Conservation (phyloP, 148 eudicot genomes). For the Rhododendron henanense region DNA sequence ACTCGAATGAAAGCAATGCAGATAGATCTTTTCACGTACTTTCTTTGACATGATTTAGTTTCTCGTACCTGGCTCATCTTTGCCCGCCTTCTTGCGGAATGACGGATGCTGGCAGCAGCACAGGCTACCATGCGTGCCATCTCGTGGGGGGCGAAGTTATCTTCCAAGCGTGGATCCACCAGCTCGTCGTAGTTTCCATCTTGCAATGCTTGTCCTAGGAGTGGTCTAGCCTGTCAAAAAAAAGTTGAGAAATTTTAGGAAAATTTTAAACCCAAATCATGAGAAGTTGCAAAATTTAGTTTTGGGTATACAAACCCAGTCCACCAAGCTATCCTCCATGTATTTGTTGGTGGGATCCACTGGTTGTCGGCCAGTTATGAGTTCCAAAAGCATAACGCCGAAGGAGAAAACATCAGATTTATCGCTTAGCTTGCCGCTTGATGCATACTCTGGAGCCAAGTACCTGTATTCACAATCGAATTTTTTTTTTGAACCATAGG, state of each 20-base stretch:
- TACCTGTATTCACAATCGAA: constrained; percentile 34
- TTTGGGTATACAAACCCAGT: constrained; percentile 45
- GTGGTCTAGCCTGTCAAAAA: constrained; percentile 32
- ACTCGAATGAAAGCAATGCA: background rate
- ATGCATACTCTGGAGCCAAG: constrained; percentile 85
- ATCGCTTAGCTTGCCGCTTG: constrained; percentile 80
- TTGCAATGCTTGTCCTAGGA: constrained; percentile 41
- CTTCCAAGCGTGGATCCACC: constrained; percentile 25
- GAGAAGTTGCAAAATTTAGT: background rate
- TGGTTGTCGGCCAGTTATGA: constrained; percentile 74
- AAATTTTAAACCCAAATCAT: background rate
- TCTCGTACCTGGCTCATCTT: constrained; percentile 55
- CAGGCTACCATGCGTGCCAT: constrained; percentile 57
- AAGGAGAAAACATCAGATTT: constrained; percentile 89
- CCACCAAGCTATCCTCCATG: constrained; percentile 86
- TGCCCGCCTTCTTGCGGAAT: constrained; percentile 52
- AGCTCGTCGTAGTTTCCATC: constrained; percentile 43
- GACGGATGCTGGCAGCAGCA: constrained; percentile 55
- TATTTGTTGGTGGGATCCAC: constrained; percentile 48
- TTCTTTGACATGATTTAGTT: background rate
- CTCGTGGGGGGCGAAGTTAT: constrained; percentile 34
- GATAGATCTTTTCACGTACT: no score
- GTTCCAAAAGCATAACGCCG: constrained; percentile 79
- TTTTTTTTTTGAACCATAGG: background rate
- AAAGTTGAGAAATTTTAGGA: background rate